These are phyloP conservation scores for Ganoderma boninense DNA, from an alignment of 1,284 basidiomycete species.

Conservation along the genomic window DNA sequence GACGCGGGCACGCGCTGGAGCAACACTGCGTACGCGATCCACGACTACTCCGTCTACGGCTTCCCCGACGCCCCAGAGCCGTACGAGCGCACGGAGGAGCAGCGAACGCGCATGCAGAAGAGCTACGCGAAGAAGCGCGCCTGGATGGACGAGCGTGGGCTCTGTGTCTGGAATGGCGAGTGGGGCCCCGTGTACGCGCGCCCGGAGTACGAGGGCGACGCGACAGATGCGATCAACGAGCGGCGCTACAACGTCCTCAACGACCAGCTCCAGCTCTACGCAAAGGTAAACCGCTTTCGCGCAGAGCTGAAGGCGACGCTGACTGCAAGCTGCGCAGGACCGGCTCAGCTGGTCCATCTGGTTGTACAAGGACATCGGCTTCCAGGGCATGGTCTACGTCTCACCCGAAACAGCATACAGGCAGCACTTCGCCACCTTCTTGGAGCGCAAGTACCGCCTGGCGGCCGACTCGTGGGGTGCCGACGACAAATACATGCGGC, in stretches of 20 bases:
- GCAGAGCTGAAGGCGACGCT: constrained; percentile 8
- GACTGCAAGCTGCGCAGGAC: constrained; percentile 38
- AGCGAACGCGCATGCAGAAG: constrained; percentile 57
- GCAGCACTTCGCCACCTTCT: constrained; percentile 66
- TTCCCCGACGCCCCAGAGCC: constrained; percentile 72
- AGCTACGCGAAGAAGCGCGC: constrained; percentile 73
- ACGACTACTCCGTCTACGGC: constrained; percentile 77
- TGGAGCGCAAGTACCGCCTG: constrained; percentile 68
- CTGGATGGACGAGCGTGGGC: constrained; percentile 70
- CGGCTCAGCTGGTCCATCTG: constrained; percentile 81
- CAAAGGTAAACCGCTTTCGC: constrained; percentile 39
- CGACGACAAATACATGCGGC: constrained; percentile 54
- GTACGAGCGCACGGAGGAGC: constrained; percentile 61
- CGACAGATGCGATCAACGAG: constrained; percentile 71
- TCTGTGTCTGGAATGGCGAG: constrained; percentile 83
- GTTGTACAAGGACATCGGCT: constrained; percentile 88
- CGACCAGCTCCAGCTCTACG: constrained; percentile 58
- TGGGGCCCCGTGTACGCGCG: constrained; percentile 77
- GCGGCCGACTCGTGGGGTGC: constrained; percentile 75
- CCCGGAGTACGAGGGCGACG: constrained; percentile 61
- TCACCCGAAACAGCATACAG: constrained; percentile 76
- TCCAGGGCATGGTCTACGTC: constrained; percentile 84
- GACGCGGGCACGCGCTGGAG: constrained; percentile 61
- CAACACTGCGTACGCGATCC: constrained; percentile 80
- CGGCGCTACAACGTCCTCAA: constrained; percentile 62